Percentiles rank a stretch among this genome's conserved stretches.
Conservation (phyloP, 176 grass and related monocot species). For the Rhynchospora breviuscula region DNA sequence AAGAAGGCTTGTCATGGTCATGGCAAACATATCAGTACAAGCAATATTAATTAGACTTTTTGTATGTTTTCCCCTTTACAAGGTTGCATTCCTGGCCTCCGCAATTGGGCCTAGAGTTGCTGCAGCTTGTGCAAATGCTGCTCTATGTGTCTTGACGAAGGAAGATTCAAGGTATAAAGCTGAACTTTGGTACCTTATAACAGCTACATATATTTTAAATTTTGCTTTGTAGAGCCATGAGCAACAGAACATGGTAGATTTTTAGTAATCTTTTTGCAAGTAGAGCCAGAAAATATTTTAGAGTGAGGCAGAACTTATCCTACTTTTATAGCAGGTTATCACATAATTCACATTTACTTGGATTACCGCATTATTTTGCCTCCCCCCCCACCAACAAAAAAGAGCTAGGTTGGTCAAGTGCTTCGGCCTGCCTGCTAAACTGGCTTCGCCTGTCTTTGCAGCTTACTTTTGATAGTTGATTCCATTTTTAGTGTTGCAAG, state of each 20-base stretch:
- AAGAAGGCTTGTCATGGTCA: background rate
- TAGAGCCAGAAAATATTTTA: background rate
- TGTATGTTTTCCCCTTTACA: constrained; percentile 23
- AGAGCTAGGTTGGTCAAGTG: too few relatives aligned
- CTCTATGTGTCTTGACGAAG: constrained; percentile 67
- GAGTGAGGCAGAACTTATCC: background rate
- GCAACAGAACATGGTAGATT: background rate
- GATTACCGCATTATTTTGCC: background rate
- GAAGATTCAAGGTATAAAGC: constrained; percentile 53
- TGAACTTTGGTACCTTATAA: constrained; percentile 18
- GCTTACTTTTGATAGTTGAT: too few relatives aligned
- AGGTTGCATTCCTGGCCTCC: constrained; percentile 90
- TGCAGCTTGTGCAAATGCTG: constrained; percentile 71
- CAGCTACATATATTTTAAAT: constrained; percentile 11
- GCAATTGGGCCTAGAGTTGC: constrained; percentile 95
- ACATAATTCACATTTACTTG: background rate
- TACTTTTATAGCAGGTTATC: background rate
- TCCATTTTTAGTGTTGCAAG: too few relatives aligned
- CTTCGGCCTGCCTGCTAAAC: too few relatives aligned
- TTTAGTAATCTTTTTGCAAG: background rate
- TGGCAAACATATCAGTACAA: background rate
- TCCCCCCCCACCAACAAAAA: too few relatives aligned
- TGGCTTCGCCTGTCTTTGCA: too few relatives aligned
- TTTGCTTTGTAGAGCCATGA: constrained; percentile 11
- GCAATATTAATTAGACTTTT: constrained; percentile 4